Conservation (phyloP, 768 basidiomycete species). For the Hysterangium stoloniferum region DNA sequence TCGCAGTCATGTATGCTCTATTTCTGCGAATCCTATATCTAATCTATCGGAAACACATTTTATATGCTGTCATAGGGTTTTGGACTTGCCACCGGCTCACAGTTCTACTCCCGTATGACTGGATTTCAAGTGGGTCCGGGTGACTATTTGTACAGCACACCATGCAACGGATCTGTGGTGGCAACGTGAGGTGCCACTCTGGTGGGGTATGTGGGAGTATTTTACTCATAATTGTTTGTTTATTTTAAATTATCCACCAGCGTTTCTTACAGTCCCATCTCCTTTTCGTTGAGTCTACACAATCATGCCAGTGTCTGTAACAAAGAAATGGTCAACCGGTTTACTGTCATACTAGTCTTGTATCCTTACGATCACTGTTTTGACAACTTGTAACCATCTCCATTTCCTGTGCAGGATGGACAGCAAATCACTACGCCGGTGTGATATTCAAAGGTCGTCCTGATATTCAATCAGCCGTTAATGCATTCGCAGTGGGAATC, state of each 20-base stretch:
- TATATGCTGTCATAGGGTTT: slow-evolving; percentile 66
- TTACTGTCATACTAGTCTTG: too few species aligned
- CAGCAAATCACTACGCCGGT: slow-evolving; percentile 65
- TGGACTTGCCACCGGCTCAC: slow-evolving; percentile 73
- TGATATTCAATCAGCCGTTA: slow-evolving; percentile 74
- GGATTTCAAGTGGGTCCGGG: slow-evolving; percentile 35
- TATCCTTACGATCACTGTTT: not conserved
- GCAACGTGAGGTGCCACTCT: slow-evolving; percentile 56
- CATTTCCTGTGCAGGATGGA: slow-evolving; percentile 68
- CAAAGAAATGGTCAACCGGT: too few species aligned
- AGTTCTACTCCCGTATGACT: slow-evolving; percentile 55
- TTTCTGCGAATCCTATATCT: too few species aligned
- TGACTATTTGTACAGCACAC: slow-evolving; percentile 64
- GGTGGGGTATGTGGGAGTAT: slow-evolving; percentile 60
- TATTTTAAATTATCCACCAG: slow-evolving; percentile 16
- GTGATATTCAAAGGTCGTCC: slow-evolving; percentile 55
- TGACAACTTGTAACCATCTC: slow-evolving; percentile 41
- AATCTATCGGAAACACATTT: too few species aligned
- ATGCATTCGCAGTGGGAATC: slow-evolving; percentile 75
- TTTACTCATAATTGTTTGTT: not conserved
- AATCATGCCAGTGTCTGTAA: slow-evolving; percentile 52
- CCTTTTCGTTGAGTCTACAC: slow-evolving; percentile 56
- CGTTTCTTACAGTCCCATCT: slow-evolving; percentile 65
- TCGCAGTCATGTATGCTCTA: slow-evolving; percentile 67
- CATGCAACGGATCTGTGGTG: slow-evolving; percentile 60